A percentile compares a stretch with the other conserved stretches of the same genome.
phyloP scores from a whole-genome alignment of 495 filamentous ascomycete genomes.

The Massariosphaeria phaeospora region DNA sequence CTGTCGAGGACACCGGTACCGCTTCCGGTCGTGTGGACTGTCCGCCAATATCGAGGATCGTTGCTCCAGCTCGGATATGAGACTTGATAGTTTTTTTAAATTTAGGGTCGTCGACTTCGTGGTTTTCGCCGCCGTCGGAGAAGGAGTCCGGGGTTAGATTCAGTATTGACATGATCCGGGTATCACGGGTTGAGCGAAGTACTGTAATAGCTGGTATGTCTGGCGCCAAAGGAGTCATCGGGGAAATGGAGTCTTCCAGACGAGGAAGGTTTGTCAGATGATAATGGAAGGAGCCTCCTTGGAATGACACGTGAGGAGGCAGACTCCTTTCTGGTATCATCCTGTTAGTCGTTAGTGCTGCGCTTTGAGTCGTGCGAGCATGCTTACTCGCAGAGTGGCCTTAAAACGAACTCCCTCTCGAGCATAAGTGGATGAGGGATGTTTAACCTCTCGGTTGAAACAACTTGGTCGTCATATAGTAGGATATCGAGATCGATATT shows the following conservation, averaged over 20 bases:
- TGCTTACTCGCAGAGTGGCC: slow-evolving; percentile 77
- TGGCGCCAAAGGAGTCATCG: slow-evolving; percentile 62
- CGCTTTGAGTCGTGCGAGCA: not conserved
- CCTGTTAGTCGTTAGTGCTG: slow-evolving; percentile 16
- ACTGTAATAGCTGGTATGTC: slow-evolving; percentile 57
- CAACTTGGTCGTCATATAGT: slow-evolving; percentile 66
- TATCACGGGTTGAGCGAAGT: slow-evolving; percentile 59
- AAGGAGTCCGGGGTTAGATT: slow-evolving; percentile 97
- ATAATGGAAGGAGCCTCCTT: slow-evolving; percentile 39
- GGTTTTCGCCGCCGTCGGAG: slow-evolving; percentile 76
- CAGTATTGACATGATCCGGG: slow-evolving; percentile 86
- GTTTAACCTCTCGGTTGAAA: slow-evolving; percentile 65
- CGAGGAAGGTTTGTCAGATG: slow-evolving; percentile 62
- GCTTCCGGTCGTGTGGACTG: slow-evolving; percentile 83
- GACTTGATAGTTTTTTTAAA: slow-evolving; percentile 49
- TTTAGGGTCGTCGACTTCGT: slow-evolving; percentile 36
- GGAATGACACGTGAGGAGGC: slow-evolving; percentile 6
- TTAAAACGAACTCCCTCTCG: slow-evolving; percentile 89
- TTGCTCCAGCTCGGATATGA: slow-evolving; percentile 62
- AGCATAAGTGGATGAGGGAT: slow-evolving; percentile 82
- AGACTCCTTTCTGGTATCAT: slow-evolving; percentile 30
- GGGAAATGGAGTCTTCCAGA: slow-evolving; percentile 52
- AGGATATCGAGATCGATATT: slow-evolving; percentile 94
- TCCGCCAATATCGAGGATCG: slow-evolving; percentile 87
- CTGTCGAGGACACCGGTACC: slow-evolving; percentile 56